phyloP scores from a whole-genome alignment of 768 basidiomycete genomes.

The Rhodotorula kratochvilovae region DNA sequence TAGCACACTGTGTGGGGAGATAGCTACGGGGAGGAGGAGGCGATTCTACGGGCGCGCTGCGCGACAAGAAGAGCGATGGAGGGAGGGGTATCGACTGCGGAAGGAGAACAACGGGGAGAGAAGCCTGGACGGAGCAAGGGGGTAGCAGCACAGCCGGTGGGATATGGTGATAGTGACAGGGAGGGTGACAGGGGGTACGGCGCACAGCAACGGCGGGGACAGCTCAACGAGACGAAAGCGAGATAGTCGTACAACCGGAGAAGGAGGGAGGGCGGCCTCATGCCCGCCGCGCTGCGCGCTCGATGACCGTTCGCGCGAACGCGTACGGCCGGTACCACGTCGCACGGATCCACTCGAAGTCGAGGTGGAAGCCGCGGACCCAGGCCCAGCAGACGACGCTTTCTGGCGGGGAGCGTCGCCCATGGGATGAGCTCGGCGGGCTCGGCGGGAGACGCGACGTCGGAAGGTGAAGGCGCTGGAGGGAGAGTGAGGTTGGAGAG shows the following conservation, averaged over 20 bases:
- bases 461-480: background rate
- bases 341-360: constrained; percentile 5
- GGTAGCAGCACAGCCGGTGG: too few species aligned
- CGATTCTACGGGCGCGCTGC: too few species aligned
- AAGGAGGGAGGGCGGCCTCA: background rate
- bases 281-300: background rate
- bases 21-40: too few species aligned
- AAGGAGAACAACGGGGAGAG: too few species aligned
- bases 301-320: background rate
- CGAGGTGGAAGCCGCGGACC: constrained; percentile 18
- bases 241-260: background rate
- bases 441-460: background rate
- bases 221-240: too few species aligned
- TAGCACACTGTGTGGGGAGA: too few species aligned
- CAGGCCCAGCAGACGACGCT: constrained; percentile 16
- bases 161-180: too few species aligned
- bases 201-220: background rate
- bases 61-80: too few species aligned
- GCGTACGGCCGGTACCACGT: background rate
- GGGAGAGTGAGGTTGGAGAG: background rate
- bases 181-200: background rate
- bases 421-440: constrained; percentile 16
- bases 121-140: too few species aligned
- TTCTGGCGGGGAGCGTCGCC: constrained; percentile 3
- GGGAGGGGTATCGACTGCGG: too few species aligned